Evolutionary conservation across 2,329 filamentous ascomycete genomes (phyloP).

Genomic region (Colletotrichum sp.): DNA sequence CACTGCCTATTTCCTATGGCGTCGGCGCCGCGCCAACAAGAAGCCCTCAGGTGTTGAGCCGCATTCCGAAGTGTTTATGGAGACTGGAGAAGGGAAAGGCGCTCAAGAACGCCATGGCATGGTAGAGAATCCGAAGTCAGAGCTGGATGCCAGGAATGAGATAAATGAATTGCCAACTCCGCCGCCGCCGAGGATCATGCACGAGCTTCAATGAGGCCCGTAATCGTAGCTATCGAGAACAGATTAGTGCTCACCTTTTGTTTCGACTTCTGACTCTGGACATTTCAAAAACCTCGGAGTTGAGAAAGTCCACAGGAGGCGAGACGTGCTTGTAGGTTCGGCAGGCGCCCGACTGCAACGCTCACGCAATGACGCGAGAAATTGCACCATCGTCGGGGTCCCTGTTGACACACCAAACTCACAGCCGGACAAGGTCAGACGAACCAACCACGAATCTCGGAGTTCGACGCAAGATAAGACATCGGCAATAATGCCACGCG

Average conservation of each 20-base stretch:
- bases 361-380: constrained; percentile 1
- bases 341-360: not conserved
- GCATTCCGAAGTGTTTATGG: not conserved
- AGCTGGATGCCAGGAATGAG: not conserved
- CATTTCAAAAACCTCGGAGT: not conserved
- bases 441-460: not conserved
- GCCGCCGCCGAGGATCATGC: not conserved
- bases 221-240: fast-evolving
- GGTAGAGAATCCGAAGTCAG: not conserved
- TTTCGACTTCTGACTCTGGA: fast-evolving
- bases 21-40: not conserved
- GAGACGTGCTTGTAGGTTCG: not conserved
- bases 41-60: not conserved
- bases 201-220: not conserved
- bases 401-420: not conserved
- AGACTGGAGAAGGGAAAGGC: not conserved
- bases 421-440: not conserved
- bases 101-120: not conserved
- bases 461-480: not conserved
- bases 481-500: not conserved
- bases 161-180: not conserved
- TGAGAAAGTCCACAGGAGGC: not conserved
- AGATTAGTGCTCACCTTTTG: not conserved
- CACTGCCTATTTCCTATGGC: not conserved
- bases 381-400: not conserved